Percentiles rank a stretch among this genome's conserved stretches.
Evolutionary conservation across 2,329 filamentous ascomycete genomes (phyloP).

Genomic region (Penicillium thymicola): DNA sequence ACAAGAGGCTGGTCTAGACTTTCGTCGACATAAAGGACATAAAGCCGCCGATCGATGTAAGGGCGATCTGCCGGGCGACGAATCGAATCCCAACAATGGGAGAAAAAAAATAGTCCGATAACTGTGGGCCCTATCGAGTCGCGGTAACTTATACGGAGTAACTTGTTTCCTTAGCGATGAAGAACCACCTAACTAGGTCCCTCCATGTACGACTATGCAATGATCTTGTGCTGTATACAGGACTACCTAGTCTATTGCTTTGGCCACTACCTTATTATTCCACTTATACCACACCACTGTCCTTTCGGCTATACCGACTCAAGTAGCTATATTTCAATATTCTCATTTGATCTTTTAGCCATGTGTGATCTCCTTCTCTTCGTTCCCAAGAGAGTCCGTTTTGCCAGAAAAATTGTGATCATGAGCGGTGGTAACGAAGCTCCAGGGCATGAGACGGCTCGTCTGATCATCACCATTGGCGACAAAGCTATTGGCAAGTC

Average conservation of each 20-base stretch:
- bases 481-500: neutral
- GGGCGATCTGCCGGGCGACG: neutral
- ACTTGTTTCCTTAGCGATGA: neutral
- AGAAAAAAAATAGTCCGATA: neutral
- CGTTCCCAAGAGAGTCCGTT: neutral
- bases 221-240: neutral
- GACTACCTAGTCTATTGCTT: neutral
- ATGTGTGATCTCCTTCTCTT: neutral
- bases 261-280: neutral
- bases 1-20: neutral
- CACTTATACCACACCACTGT: neutral
- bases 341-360: neutral
- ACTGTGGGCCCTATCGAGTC: neutral
- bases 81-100: neutral
- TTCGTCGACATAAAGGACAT: neutral
- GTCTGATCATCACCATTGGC: neutral
- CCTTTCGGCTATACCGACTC: neutral
- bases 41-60: neutral
- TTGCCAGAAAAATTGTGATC: constrained; percentile 28
- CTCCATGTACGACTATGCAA: neutral
- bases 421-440: neutral
- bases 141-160: neutral
- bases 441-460: neutral
- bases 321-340: neutral
- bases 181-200: neutral